Evolutionary conservation across 306 rosid genomes (phyloP).

Genomic region (Vachellia collinsii): DNA sequence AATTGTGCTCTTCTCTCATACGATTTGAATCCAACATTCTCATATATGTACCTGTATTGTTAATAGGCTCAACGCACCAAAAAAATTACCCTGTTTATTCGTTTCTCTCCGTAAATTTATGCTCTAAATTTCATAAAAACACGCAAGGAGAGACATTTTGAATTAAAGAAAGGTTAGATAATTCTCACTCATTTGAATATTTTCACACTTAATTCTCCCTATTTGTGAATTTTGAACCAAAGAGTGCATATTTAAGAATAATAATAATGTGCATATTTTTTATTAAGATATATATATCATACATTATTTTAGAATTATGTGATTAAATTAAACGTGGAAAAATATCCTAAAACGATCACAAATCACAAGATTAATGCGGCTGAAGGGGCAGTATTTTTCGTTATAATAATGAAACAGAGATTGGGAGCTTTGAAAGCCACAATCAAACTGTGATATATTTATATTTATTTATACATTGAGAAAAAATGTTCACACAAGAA

Average conservation of each 20-base stretch:
- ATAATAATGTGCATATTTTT: too few species aligned
- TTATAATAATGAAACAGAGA: not conserved
- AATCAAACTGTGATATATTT: constrained; percentile 15
- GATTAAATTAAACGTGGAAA: not conserved
- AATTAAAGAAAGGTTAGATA: not conserved
- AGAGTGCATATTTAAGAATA: too few species aligned
- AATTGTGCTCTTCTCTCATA: not conserved
- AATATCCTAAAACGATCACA: not conserved
- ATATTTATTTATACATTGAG: constrained; percentile 18
- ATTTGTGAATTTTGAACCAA: too few species aligned
- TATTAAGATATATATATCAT: too few species aligned
- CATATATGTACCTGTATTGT: too few species aligned
- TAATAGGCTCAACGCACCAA: not conserved
- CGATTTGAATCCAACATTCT: not conserved
- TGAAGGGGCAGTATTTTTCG: not conserved
- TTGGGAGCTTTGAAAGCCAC: not conserved
- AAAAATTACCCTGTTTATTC: not conserved
- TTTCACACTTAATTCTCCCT: not conserved
- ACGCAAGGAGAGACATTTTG: not conserved
- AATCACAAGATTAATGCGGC: not conserved
- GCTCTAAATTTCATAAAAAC: not conserved
- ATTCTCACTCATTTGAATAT: not conserved
- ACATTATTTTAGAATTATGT: not conserved
- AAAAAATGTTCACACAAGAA: not conserved
- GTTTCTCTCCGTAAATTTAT: not conserved